Evolutionary conservation across 1,284 basidiomycete genomes (phyloP), one percentile per base, ranked within the genome.

Genomic region (Cerrena zonata): DNA sequence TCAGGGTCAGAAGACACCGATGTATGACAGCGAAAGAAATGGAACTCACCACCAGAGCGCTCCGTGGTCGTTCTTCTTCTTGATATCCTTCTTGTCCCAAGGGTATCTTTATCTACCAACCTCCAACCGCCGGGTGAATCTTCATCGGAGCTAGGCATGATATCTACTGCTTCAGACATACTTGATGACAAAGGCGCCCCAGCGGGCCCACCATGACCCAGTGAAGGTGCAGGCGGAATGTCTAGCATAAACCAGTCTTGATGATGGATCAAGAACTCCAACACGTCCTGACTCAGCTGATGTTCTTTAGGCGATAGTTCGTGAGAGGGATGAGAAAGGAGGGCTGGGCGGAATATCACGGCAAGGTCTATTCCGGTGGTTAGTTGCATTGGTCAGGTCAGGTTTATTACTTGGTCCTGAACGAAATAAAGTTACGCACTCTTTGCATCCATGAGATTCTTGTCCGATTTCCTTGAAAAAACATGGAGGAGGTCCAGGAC

Each of bases 401-500:
- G n/a, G n/a, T 11, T 34, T 18, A 40, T 40, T 40, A 40, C 18
- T 40, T 22, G 15, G 21, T n/a, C n/a, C n/a, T n/a, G n/a, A n/a
- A 24, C 26, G 39, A 22, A 21, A 37, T 36, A 53, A 40, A 27
- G 34, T 25, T 34, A 75, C 89, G 63, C 58, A 94, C 92, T 99
- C 53, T 89, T 80, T 13, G 94, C 89, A 1, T 89, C 94, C 95
- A 99, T 99, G 43, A 94, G 74, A 65, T 98, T 99, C 72, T 88
- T 89, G 59, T 94, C 89, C 23, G 85, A 82, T 65, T 92, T 93
- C 52, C 88, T 82, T 2, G 92, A 88, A 70, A 99, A 97, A 5
- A 99, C 93, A 44, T 92, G 93, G 44, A 99, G 76, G 21, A 99
- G 79, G 67, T 99, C 95, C 54, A 99, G 80, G 27, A 99, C 91